These are phyloP conservation scores for Ramichloridium luteum DNA, from an alignment of 2,329 filamentous ascomycete species.

Conservation along the genomic window DNA sequence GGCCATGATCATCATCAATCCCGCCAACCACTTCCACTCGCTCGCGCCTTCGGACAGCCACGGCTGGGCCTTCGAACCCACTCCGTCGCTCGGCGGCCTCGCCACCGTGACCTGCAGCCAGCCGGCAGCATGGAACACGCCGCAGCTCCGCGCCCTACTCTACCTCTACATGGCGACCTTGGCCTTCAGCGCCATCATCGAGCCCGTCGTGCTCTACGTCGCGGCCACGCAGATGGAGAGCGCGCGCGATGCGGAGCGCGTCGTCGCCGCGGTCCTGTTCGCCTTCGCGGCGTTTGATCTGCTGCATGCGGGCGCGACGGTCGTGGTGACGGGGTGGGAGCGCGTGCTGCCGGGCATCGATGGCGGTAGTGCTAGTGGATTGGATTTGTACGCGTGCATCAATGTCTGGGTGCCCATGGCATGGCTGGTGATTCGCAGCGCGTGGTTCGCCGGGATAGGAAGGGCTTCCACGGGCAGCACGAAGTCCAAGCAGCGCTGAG, in stretches of 20 bases:
- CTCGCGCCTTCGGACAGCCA: not conserved
- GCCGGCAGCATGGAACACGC: not conserved
- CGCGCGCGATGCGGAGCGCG: not conserved
- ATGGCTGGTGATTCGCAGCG: not conserved
- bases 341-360: not conserved
- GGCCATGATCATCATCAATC: not conserved
- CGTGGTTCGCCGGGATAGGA: not conserved
- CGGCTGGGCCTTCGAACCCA: not conserved
- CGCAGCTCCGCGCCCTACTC: constrained; percentile 1
- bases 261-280: not conserved
- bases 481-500: too few relatives aligned
- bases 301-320: not conserved
- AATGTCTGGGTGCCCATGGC: not conserved
- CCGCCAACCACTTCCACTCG: not conserved
- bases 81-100: not conserved
- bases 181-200: constrained; percentile 3
- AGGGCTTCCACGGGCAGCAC: too few relatives aligned
- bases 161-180: constrained; percentile 3
- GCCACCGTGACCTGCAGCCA: too few relatives aligned
- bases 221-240: constrained; percentile 1
- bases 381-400: not conserved
- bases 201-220: constrained; percentile 1
- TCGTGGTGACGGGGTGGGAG: not conserved
- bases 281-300: not conserved
- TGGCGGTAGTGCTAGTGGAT: not conserved